Percentiles rank a stretch among this genome's conserved stretches.
phyloP scores from a whole-genome alignment of 192 early-diverging fungal species.

The Coemansia sp. region DNA sequence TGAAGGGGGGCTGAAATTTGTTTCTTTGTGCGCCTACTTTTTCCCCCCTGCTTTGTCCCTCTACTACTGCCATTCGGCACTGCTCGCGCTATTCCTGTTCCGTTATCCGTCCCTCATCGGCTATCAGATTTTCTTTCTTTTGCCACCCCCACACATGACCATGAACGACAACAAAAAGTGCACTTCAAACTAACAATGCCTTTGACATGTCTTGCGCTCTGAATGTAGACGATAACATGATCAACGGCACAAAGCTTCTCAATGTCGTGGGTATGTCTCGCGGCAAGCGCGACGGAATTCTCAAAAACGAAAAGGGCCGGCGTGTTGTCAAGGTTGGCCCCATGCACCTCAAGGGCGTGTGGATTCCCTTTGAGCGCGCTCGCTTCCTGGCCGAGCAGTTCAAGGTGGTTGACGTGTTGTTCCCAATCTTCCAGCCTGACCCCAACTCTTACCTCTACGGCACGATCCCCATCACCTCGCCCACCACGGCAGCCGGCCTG shows the following conservation, averaged over 20 bases:
- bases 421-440: constrained; percentile 75
- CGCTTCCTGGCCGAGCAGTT: constrained; percentile 66
- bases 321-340: constrained; percentile 83
- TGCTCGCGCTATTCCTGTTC: neutral
- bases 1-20: neutral
- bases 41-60: neutral
- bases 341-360: constrained; percentile 86
- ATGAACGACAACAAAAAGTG: neutral
- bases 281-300: constrained; percentile 80
- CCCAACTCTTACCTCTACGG: constrained; percentile 65
- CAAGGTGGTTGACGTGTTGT: constrained; percentile 70
- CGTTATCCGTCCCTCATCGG: neutral
- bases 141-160: neutral
- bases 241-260: constrained; percentile 83
- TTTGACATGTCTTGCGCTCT: constrained; percentile 2
- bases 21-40: neutral
- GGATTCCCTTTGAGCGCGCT: constrained; percentile 72
- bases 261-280: constrained; percentile 87
- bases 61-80: constrained; percentile 3
- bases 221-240: constrained; percentile 75
- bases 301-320: constrained; percentile 84
- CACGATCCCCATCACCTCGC: constrained; percentile 50
- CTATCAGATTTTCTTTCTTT: constrained; percentile 5
- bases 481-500: constrained; percentile 45
- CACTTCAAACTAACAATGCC: neutral